Base-by-base conservation (phyloP, 2,329 filamentous ascomycete species). In the Escovopsis sp. region DNA sequence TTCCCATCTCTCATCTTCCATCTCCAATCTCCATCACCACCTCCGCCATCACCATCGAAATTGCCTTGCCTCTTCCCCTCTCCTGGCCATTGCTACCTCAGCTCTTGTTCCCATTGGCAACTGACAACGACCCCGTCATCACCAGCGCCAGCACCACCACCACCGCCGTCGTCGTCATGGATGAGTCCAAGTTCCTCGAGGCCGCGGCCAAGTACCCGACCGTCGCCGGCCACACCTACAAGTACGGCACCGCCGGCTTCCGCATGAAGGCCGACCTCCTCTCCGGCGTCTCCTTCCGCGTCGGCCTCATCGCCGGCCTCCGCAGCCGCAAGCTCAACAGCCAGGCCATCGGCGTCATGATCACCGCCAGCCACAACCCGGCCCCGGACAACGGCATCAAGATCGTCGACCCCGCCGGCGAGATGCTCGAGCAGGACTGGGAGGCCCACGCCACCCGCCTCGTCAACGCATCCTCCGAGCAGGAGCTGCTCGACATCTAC, bases 391-490 rank as follows among this genome's bases (percentile, higher is more conserved):
- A 94, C 61, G 87, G 87, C 40, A 82, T 94, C 60, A 94, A 94
- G 72, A 77, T 98, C 51, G 86, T 98, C 48, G 91, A 98, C 62
- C 91, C 91, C 11, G 83, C 94, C 80, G 89, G 91, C 50, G 91
- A 96, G 62, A 96, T 96, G 91, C 74, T 94, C 39, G 86, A 93
- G 74, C 81, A 88, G 61, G 84, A 89, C 46, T 98, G 91, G 91
- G 91, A 98, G 66, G 69, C 71, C 32, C 81, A 88, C 60, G 87
- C 88, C 41, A 96, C 91, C 31, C 74, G 74, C 53, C 79, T 98
- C 47, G 88, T 94, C 57, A 98, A 98, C 63, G 80, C 83, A 48
- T 66, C 76, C 14, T 75, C 74, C 46, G 81, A 94, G 54, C 74
- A 86, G 49, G 74, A 79, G 39, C 76, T 96, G 33, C 74, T 77